Base-by-base conservation (phyloP, 129 eudicot genomes). In the Chrysanthemum makinoi region DNA sequence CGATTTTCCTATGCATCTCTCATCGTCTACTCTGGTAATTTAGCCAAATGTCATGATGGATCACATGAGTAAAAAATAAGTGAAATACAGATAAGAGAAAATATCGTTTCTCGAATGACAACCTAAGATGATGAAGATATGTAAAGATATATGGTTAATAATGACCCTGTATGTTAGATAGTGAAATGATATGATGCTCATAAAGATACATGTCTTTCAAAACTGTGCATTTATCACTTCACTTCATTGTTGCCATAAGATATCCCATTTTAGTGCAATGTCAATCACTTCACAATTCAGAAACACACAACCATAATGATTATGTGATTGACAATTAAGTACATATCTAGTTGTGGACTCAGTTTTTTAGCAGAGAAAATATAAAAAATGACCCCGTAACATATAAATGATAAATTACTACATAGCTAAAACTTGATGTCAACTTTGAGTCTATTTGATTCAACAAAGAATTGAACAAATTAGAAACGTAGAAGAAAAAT, bases 281-380 rank as follows among this genome's bases (percentile, higher is more conserved):
- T 74, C 72, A 65, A 53, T 74, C 79, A 74, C 79, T 74, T 73
- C 72, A 48, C 72, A 39, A 58, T 65, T 54, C 54, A 65, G 57
- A 54, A 74, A 39, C 72, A 65, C 72, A 74, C 72, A 65, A 74
- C 66, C 24, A 53, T 59, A 54, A 46, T 52, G 56, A 64, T 74
- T 54, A 74, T 56, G 54, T 64, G 24, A 10, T 19, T 51, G 65
- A 58, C 57, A 72, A 72, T 66, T 35, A 6, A 7, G 44, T 35
- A 35, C 44, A 35, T 24, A 58, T 71, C 26, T 57, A 51, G 9
- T 24, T 73, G 9, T 73, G 43, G 39, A 28, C 51, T 51, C 16
- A 28, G 44, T 53, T 53, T 74, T 35, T 35, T 35, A 6, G 44
- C 4, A 35, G 65, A 8, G 1, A 7, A 50, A 30, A 19, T 9